Evolutionary conservation across 352 stramenopile genomes (phyloP).

Genomic region (Globisporangium acanthophoron): DNA sequence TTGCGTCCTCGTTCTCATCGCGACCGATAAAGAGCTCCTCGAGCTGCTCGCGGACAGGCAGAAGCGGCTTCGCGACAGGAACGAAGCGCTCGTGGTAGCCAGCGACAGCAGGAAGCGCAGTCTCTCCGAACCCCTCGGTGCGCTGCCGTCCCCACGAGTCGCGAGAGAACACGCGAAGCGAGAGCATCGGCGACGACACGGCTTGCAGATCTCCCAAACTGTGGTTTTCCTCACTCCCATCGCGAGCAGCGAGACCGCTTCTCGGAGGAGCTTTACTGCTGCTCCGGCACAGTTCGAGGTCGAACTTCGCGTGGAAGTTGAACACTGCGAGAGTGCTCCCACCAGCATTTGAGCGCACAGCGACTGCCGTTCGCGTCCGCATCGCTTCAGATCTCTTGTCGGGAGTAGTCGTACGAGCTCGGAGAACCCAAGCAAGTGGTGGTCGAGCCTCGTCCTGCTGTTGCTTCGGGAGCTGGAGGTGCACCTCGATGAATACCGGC

Average conservation of each 20-base stretch:
- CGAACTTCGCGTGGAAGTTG: conserved; percentile 13
- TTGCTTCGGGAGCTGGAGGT: conserved; percentile 1
- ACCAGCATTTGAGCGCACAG: background rate
- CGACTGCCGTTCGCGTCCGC: background rate
- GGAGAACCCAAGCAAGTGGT: conserved; percentile 1
- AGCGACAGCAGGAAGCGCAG: conserved; percentile 19
- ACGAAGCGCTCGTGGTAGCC: conserved; percentile 34
- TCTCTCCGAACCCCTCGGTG: conserved; percentile 28
- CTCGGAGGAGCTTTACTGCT: background rate
- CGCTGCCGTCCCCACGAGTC: conserved; percentile 45
- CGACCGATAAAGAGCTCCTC: conserved; percentile 62
- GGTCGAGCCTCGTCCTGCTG: background rate
- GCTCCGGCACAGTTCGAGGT: conserved; percentile 11
- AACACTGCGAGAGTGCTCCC: conserved; percentile 2
- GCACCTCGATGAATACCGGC: conserved; percentile 8
- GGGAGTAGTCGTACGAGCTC: background rate
- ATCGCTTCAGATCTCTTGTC: background rate
- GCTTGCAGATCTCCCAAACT: background rate
- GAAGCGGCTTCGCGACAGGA: conserved; percentile 28
- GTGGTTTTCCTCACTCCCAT: background rate
- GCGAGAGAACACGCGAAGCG: conserved; percentile 35
- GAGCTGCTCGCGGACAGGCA: conserved; percentile 31
- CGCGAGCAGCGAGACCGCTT: background rate
- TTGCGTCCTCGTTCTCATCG: conserved; percentile 15
- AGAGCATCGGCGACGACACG: conserved; percentile 12